A percentile compares a stretch with the other conserved stretches of the same genome.
Evolutionary conservation across 176 grass and related monocot species (phyloP).

Genomic region (Ampelocalamus luodianensis): DNA sequence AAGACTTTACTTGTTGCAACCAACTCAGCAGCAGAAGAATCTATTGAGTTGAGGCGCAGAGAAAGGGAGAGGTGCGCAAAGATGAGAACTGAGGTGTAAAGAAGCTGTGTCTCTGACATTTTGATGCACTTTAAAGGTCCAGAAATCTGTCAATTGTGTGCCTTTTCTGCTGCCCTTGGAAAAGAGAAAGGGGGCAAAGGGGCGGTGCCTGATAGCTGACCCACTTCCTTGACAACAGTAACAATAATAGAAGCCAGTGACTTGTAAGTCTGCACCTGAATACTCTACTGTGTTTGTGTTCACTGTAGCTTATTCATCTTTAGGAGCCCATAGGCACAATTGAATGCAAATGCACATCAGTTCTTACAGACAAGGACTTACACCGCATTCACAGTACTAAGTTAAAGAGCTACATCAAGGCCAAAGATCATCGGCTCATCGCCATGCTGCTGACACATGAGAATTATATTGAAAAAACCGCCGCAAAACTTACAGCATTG

Average conservation of each 20-base stretch:
- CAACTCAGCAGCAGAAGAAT: constrained; percentile 36
- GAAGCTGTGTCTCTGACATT: constrained; percentile 22
- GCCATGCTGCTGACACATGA: neutral
- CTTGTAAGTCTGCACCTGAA: neutral
- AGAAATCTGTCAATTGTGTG: neutral
- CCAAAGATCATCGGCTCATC: neutral
- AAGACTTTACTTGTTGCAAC: constrained; percentile 21
- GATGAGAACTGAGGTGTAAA: constrained; percentile 4
- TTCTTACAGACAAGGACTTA: neutral
- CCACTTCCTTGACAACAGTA: constrained; percentile 4
- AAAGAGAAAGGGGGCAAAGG: neutral
- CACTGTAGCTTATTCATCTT: neutral
- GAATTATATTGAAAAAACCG: neutral
- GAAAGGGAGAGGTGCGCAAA: neutral
- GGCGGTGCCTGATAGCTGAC: neutral
- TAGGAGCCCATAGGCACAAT: neutral
- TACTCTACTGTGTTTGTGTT: neutral
- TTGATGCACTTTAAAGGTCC: constrained; percentile 41
- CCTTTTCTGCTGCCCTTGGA: neutral
- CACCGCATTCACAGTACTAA: neutral
- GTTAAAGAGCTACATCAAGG: neutral
- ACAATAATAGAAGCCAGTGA: neutral
- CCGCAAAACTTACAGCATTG: neutral
- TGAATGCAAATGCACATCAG: neutral
- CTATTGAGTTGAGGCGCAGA: constrained; percentile 5